phyloP scores from a whole-genome alignment of 768 basidiomycete genomes.

The Boletus barrowsii region DNA sequence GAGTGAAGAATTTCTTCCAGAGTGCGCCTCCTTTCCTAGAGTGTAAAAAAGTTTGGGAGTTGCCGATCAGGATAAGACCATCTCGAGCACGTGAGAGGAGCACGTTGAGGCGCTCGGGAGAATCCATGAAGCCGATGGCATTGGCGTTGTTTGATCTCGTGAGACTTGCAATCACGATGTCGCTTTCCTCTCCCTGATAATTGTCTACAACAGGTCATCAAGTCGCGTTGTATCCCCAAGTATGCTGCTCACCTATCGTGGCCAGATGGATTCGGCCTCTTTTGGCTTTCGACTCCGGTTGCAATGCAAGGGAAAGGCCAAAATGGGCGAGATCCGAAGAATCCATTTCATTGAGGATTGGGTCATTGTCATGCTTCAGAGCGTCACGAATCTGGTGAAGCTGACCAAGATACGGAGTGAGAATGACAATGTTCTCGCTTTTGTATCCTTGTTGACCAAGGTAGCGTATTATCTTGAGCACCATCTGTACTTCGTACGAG shows the following conservation, averaged over 20 bases:
- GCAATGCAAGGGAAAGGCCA: slow-evolving; percentile 42
- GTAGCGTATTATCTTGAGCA: slow-evolving; percentile 62
- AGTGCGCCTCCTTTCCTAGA: slow-evolving; percentile 15
- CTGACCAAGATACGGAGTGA: slow-evolving; percentile 72
- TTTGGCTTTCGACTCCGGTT: slow-evolving; percentile 38
- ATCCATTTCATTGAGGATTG: slow-evolving; percentile 62
- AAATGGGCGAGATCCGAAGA: slow-evolving; percentile 53
- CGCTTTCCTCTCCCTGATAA: slow-evolving; percentile 72
- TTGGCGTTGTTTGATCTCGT: slow-evolving; percentile 55
- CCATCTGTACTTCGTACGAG: slow-evolving; percentile 56
- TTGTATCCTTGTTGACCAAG: slow-evolving; percentile 67
- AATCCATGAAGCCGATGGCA: slow-evolving; percentile 69
- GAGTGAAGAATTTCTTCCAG: slow-evolving; percentile 12
- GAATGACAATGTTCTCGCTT: slow-evolving; percentile 56
- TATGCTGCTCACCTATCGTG: slow-evolving; percentile 52
- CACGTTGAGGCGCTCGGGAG: slow-evolving; percentile 68
- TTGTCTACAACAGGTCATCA: slow-evolving; percentile 47
- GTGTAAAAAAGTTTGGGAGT: slow-evolving; percentile 52
- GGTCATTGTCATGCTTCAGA: slow-evolving; percentile 49
- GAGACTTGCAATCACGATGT: slow-evolving; percentile 60
- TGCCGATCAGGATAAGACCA: slow-evolving; percentile 64
- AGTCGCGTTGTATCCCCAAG: not conserved
- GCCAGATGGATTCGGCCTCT: slow-evolving; percentile 48
- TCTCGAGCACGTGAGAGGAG: slow-evolving; percentile 66
- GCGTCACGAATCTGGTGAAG: slow-evolving; percentile 45